A percentile compares a stretch with the other conserved stretches of the same genome.
Evolutionary conservation across 371 early-diverging fungal species (phyloP).

Genomic region (Smittium culicis): DNA sequence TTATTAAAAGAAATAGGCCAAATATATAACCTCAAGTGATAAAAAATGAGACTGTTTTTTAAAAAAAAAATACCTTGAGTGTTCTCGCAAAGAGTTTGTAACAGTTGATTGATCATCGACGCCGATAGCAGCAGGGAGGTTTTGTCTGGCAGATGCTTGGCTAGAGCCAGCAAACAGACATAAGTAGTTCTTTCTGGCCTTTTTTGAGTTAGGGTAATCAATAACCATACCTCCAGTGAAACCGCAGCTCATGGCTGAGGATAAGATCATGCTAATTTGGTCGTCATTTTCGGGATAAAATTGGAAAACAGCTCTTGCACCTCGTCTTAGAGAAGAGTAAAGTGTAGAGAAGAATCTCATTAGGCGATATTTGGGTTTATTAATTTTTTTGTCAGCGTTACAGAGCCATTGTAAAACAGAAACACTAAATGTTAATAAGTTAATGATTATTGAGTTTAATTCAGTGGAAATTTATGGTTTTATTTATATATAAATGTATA

Average conservation of each 20-base stretch:
- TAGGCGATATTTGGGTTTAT: conserved; percentile 72
- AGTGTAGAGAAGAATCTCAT: conserved; percentile 85
- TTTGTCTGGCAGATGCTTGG: background rate
- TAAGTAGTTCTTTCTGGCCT: conserved; percentile 91
- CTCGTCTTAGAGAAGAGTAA: conserved; percentile 72
- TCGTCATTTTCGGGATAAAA: conserved; percentile 96
- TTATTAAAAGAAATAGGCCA: too few species aligned
- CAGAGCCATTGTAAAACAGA: conserved; percentile 99
- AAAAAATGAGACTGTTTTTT: background rate
- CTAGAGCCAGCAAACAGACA: conserved; percentile 78
- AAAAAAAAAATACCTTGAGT: background rate
- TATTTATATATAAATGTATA: too few species aligned
- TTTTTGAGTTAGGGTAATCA: conserved; percentile 93
- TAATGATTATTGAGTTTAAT: background rate
- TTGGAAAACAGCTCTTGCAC: conserved; percentile 94
- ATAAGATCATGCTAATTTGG: conserved; percentile 87
- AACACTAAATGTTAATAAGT: conserved; percentile 35
- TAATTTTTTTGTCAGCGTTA: conserved; percentile 81
- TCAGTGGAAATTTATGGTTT: too few species aligned
- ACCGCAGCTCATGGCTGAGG: conserved; percentile 76
- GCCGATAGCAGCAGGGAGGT: background rate
- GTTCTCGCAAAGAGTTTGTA: background rate
- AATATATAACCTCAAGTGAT: too few species aligned
- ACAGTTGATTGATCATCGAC: background rate
- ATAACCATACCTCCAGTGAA: conserved; percentile 95